These are phyloP conservation scores for Pseudotsuga menziesii DNA, from an alignment of 75 land plant species.

Conservation along the genomic window DNA sequence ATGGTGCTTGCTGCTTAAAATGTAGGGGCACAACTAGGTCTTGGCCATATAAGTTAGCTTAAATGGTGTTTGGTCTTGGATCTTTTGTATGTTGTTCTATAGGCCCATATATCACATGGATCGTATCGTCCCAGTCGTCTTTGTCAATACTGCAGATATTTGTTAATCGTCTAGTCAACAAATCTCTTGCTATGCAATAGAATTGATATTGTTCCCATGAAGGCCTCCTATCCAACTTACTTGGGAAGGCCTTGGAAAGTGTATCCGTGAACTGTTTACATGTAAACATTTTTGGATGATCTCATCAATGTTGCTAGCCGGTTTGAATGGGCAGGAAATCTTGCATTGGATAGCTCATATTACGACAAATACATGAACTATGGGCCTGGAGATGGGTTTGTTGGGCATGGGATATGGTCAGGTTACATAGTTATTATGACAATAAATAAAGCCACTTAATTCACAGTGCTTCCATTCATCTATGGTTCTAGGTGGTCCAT, in stretches of 20 bases:
- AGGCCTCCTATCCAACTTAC: constrained; percentile 43
- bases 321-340: constrained; percentile 61
- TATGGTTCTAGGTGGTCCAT: constrained; percentile 41
- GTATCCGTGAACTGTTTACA: constrained; percentile 55
- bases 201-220: not conserved
- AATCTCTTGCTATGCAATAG: no score
- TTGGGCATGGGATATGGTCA: constrained; percentile 50
- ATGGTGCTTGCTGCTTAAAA: no score
- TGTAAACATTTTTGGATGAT: constrained; percentile 50
- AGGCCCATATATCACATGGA: no score
- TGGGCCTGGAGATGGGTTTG: constrained; percentile 46
- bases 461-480: constrained; percentile 55
- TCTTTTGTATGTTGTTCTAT: no score
- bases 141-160: no score
- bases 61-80: no score
- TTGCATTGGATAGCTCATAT: constrained; percentile 41
- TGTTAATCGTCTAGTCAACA: no score
- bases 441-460: constrained; percentile 25
- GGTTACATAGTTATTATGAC: constrained; percentile 36
- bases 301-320: constrained; percentile 51
- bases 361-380: constrained; percentile 63
- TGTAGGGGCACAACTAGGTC: no score
- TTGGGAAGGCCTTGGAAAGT: constrained; percentile 83
- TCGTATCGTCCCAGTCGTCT: no score
- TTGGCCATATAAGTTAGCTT: no score